Evolutionary conservation across 768 basidiomycete species (phyloP).

Genomic region (Tricholomella constricta): DNA sequence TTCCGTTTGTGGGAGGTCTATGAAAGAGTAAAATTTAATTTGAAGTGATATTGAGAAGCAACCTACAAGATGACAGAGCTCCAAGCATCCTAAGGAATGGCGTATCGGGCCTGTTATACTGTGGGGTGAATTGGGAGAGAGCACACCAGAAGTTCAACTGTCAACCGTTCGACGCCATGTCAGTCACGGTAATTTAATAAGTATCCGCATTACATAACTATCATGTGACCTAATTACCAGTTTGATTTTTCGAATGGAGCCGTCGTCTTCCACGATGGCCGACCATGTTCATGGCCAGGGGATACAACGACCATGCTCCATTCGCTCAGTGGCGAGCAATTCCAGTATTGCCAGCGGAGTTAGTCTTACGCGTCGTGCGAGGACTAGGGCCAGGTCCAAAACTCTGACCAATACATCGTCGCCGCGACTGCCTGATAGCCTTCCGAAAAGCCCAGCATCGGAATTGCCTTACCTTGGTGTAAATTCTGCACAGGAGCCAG

Average conservation of each 20-base stretch:
- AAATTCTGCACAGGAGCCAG: conserved; percentile 26
- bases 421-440: conserved; percentile 24
- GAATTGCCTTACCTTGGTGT: conserved; percentile 37
- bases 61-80: conserved; percentile 13
- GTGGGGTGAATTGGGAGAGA: no score
- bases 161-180: no score
- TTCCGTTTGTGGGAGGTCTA: conserved; percentile 63
- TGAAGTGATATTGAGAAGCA: neutral
- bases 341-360: conserved; percentile 50
- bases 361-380: conserved; percentile 55
- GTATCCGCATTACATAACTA: conserved; percentile 4
- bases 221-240: conserved; percentile 15
- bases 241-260: conserved; percentile 4
- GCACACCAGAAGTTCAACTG: no score
- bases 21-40: neutral
- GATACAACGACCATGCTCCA: conserved; percentile 36
- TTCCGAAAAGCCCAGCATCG: conserved; percentile 25
- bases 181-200: neutral
- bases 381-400: conserved; percentile 54
- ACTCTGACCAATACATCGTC: conserved; percentile 43
- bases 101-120: no score
- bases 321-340: conserved; percentile 52
- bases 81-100: conserved; percentile 7
- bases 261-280: conserved; percentile 28
- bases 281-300: conserved; percentile 14